Base-by-base conservation (phyloP, 176 grass and related monocot species). In the Carex myosuroides region DNA sequence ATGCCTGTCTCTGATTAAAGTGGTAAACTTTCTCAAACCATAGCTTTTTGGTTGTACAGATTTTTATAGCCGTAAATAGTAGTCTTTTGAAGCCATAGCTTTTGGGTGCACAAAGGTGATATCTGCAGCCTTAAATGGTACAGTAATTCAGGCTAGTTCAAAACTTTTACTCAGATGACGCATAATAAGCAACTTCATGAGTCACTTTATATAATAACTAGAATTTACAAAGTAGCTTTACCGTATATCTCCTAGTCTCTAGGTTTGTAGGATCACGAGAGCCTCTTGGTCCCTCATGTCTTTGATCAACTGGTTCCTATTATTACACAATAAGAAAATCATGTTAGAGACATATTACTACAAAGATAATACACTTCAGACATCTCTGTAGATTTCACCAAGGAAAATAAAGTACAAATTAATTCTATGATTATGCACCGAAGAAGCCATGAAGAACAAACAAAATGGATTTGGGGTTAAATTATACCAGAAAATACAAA, bases 281-380 rank as follows among this genome's bases (percentile, higher is more conserved):
- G 85, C 41, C 79, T 91, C 90, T 90, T 78, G 79, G 63, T 44
- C 81, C 87, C 71, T 82, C 90, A 14, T 14, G 30, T 59, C 70
- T 84, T 68, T 79, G 32, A 64, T 81, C 57, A 55, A 24, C 58
- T 46, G 58, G 79, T 44, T 81, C 79, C 79, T 64, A 57, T 76
- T 18, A 76, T 60, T n/a, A 62, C 13, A 57, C 63, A 66, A 61
- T 72, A 11, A 22, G 12, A 24, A 50, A 48, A 60, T 56, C 11
- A 16, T 53, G 13, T 77, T 30, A 56, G 10, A 54, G 72, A 16
- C 5, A 77, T 29, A 30, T 9, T 16, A 41, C 35, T 13, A 52
- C 12, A 74, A 50, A 52, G n/a, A 29, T 53, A 13, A 42, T 39
- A 20, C 67, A 42, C 17, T 42, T 20, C 9, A 6, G 10, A 10